Percentiles rank a stretch among this genome's conserved stretches.
Conservation (phyloP, 2,329 filamentous ascomycete species). For the Chrysoporthe austroafricana region DNA sequence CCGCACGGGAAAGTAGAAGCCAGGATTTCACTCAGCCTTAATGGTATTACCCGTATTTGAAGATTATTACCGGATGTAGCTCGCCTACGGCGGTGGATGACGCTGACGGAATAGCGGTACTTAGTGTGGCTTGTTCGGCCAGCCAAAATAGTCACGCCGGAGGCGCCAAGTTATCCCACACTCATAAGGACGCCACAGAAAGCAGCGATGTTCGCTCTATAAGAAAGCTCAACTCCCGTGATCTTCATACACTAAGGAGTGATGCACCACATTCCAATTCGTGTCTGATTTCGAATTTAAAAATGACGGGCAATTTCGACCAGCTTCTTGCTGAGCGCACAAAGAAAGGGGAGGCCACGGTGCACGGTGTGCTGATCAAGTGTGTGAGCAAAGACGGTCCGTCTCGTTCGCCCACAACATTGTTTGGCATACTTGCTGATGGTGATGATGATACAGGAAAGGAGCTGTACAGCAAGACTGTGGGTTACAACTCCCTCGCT, state of each 20-base stretch:
- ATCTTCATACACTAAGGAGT: background rate
- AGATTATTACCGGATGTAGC: background rate
- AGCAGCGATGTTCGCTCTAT: background rate
- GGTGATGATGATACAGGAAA: background rate
- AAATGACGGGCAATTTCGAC: slow-evolving; percentile 8
- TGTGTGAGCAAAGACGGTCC: slow-evolving; percentile 11
- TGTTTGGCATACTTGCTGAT: background rate
- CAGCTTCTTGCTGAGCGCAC: slow-evolving; percentile 12
- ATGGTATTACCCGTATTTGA: background rate
- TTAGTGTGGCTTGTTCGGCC: background rate
- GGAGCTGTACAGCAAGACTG: slow-evolving; percentile 1
- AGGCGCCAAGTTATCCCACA: background rate
- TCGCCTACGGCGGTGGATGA: background rate
- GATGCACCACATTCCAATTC: background rate
- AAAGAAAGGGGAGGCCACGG: background rate
- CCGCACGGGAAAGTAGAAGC: no score
- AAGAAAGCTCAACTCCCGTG: background rate
- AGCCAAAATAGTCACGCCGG: background rate
- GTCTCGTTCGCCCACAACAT: background rate
- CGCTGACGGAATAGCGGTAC: background rate
- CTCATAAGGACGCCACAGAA: background rate
- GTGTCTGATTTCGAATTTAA: background rate
- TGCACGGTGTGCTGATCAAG: slow-evolving; percentile 15
- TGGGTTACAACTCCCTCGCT: slow-evolving; percentile 11
- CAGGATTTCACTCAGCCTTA: no score